Evolutionary conservation across 139 green algal genomes (phyloP).

Genomic region (Haematococcus sp.): DNA sequence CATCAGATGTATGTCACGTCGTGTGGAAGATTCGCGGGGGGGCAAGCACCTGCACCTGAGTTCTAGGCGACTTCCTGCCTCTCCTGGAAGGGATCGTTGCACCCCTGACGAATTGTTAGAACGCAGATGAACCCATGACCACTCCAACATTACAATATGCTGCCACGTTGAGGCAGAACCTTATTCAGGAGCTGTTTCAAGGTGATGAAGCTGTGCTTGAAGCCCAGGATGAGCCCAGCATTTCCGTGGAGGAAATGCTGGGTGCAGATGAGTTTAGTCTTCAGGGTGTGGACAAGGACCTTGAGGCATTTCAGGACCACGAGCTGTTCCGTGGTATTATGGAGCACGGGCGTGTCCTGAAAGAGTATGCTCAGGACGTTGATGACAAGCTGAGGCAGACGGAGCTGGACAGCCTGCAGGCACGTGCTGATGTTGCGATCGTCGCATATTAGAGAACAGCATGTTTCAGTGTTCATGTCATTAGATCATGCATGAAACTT

Average conservation of each 20-base stretch:
- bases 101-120: no score
- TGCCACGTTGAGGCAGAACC: constrained; percentile 30
- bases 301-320: constrained; percentile 73
- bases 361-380: constrained; percentile 76
- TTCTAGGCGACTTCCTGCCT: no score
- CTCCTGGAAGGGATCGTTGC: no score
- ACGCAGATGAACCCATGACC: no score
- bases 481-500: no score
- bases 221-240: constrained; percentile 3
- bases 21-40: no score
- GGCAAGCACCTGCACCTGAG: no score
- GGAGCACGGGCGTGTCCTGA: constrained; percentile 63
- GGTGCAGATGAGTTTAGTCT: constrained; percentile 8
- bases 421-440: no score
- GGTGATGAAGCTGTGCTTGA: constrained; percentile 34
- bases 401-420: constrained; percentile 88
- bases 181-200: constrained; percentile 50
- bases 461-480: no score
- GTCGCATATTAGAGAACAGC: no score
- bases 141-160: constrained; percentile 31
- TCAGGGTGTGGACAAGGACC: constrained; percentile 51
- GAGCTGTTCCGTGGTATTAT: constrained; percentile 81
- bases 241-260: constrained; percentile 6
- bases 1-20: no score
- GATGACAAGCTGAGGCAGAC: constrained; percentile 81